Conservation (phyloP, 208 protist species). For the Jaenimonas drosophilae region DNA sequence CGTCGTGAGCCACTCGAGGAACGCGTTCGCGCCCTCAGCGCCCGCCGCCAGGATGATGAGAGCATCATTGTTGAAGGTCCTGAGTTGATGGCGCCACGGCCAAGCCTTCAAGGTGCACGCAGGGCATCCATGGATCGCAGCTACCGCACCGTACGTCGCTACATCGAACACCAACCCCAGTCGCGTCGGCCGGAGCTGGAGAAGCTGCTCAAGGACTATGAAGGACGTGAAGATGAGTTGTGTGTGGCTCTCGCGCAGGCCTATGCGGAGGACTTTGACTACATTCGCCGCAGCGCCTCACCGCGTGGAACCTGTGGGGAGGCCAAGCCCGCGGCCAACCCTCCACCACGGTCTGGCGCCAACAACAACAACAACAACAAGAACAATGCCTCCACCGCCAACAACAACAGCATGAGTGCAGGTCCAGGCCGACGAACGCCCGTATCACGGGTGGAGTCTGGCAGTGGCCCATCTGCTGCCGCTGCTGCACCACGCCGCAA, state of each 20-base stretch:
- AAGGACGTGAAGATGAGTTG: slow-evolving; percentile 51
- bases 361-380: background rate
- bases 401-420: too few relatives aligned
- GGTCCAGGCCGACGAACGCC: too few relatives aligned
- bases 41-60: slow-evolving; percentile 3
- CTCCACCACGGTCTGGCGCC: background rate
- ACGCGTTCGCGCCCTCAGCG: slow-evolving; percentile 5
- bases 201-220: slow-evolving; percentile 45
- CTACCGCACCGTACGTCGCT: slow-evolving; percentile 51
- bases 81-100: slow-evolving; percentile 54
- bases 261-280: slow-evolving; percentile 55
- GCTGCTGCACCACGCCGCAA: too few relatives aligned
- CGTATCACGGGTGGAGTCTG: too few relatives aligned
- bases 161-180: slow-evolving; percentile 50
- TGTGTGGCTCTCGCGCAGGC: slow-evolving; percentile 41
- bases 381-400: too few relatives aligned
- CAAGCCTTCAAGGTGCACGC: slow-evolving; percentile 44
- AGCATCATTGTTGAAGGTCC: slow-evolving; percentile 33
- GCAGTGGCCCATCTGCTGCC: too few relatives aligned
- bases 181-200: slow-evolving; percentile 23
- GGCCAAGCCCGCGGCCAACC: too few relatives aligned
- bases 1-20: too few relatives aligned
- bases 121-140: slow-evolving; percentile 12
- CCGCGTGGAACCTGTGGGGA: too few relatives aligned
- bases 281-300: slow-evolving; percentile 2